These are phyloP conservation scores for Prunus kanzakura DNA, from an alignment of 306 rosid species.

Conservation along the genomic window DNA sequence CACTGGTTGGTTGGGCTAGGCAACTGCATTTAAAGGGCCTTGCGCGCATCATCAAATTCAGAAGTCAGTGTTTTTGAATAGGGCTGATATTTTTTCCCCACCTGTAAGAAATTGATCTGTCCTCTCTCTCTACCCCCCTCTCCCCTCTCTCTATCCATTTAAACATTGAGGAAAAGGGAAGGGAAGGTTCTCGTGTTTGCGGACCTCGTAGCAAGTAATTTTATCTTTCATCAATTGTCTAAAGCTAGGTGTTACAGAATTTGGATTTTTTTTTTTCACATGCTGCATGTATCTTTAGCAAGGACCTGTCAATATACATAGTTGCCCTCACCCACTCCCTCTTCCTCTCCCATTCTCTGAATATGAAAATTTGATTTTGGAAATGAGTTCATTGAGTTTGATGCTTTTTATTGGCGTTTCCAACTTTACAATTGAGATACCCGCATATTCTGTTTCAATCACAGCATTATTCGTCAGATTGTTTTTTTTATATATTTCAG, in stretches of 20 bases:
- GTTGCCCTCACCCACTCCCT: not conserved
- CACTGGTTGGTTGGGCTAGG: conserved; percentile 37
- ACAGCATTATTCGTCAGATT: no score
- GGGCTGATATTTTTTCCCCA: conserved; percentile 59
- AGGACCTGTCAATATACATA: conserved; percentile 30
- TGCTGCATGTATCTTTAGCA: conserved; percentile 21
- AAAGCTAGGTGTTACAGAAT: conserved; percentile 13
- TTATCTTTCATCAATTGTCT: conserved; percentile 23
- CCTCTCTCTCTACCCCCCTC: not conserved
- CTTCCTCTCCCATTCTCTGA: not conserved
- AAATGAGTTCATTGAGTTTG: conserved; percentile 7
- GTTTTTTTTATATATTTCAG: no score
- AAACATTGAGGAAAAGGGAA: conserved; percentile 1
- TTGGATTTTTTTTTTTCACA: conserved; percentile 7
- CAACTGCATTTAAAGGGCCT: conserved; percentile 43
- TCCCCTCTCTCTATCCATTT: not conserved
- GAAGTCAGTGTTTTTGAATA: conserved; percentile 28
- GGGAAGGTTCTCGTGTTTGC: conserved; percentile 22
- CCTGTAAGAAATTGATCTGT: conserved; percentile 26
- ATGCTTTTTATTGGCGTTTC: not conserved
- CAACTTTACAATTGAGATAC: no score
- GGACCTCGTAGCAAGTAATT: conserved; percentile 15
- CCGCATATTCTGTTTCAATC: no score
- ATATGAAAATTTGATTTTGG: conserved; percentile 6
- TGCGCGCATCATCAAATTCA: conserved; percentile 30